Base-by-base conservation (phyloP, 192 early-diverging fungal species). In the Phycomyces nitens region DNA sequence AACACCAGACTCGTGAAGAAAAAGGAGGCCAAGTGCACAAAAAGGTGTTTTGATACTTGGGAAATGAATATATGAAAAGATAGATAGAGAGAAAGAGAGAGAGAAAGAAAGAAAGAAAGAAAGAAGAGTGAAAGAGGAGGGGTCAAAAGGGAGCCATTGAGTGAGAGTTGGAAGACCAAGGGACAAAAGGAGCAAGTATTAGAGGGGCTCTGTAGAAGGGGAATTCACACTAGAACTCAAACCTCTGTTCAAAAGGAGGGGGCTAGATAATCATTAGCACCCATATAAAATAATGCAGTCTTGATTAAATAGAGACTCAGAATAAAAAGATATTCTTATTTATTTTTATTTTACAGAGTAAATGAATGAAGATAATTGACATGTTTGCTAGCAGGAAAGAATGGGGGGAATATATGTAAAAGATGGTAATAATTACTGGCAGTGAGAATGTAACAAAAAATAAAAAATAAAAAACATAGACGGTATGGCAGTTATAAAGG, bases 161-260 rank as follows among this genome's bases (percentile, higher is more conserved):
- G 24, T 42, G 18, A 18, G 20, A 59, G 41, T 59, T 42, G 41
- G 57, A 59, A 38, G 38, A 24, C 34, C 41, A 42, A 42, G 57
- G 20, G 16, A 22, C n/a, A 24, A 42, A 43, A 41, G 57, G 57
- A 41, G 22, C 11, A 27, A 56, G 6, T 20, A 20, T 56, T 56
- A 38, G 29, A 55, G 23, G 29, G 29, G 23, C 34, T 18, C 34
- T 26, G 10, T 20, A 38, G 29, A 56, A 38, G 55, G 27, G 20
- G 5, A 29, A 56, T 38, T 29, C 55, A 56, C 34, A 56, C 20
- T 56, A n/a, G 26, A 27, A 56, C 55, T n/a, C 29, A 34, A 34
- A 56, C n/a, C 15, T 56, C 54, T 27, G 27, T 24, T 26, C 34
- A 8, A 34, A 56, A 56, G 55, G n/a, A 56, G 55, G 55, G 55